Base-by-base conservation (phyloP, 768 basidiomycete genomes). In the Mycena olivaceomarginata region DNA sequence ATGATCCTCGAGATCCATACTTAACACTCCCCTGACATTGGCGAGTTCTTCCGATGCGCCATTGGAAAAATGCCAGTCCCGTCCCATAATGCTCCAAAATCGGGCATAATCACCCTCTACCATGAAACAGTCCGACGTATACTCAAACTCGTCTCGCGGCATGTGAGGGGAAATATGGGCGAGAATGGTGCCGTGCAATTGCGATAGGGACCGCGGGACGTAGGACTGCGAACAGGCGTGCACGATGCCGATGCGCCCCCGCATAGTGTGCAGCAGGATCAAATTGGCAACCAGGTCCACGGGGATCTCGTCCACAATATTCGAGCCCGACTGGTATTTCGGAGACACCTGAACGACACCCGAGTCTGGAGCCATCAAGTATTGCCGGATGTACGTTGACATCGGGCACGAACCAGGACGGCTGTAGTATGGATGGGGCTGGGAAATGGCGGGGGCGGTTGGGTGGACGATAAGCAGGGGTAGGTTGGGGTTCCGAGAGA, bases 271-370 rank as follows among this genome's bases (percentile, higher is more conserved):
- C 4, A 74, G 73, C 2, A 74, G 67, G 31, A 74, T 39, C 37
- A 74, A 37, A 22, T 74, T 74, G 2, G 73, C 45, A 3, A 56
- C 67, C 7, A 74, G n/a, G 56, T 74, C 73, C 4, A 74, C 73
- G 8, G 74, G 74, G n/a, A 75, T 75, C 53, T 75, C 74, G 62
- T 75, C 74, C 0, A 75, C 11, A 51, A 75, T 64, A 48, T 68
- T 69, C 10, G 74, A 60, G 8, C 74, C 74, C n/a, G 63, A 39
- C 2, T 10, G 0, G 25, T 75, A 13, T 18, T 13, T 15, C 10
- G 62, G 60, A 11, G 62, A 48, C 8, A 51, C 48, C 12, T 51
- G 57, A 9, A 65, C 12, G 62, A 75, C 62, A 48, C 64, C 62
- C 9, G 62, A 64, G 9, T 67, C 64, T 9, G 51, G 64, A 12